Base-by-base conservation (phyloP, 2,329 filamentous ascomycete species). In the Sclerotinia minor region DNA sequence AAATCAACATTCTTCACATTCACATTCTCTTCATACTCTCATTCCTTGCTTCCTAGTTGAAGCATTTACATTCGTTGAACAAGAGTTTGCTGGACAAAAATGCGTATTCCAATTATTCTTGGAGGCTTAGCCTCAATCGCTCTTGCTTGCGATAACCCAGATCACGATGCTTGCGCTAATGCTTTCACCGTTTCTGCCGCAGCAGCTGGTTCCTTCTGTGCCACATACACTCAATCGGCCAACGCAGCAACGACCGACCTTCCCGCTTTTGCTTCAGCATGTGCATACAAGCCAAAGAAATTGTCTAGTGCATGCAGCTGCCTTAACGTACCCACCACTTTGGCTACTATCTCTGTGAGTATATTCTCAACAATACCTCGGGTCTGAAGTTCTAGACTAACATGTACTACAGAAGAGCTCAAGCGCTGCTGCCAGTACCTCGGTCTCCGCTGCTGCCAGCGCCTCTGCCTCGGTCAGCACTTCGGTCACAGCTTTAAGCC, bases 241-340 rank as follows among this genome's bases (percentile, higher is more conserved):
- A 55, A 32, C 44, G 71, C 69, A 3, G 65, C 57, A 29, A 57
- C 68, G 4, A 68, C 67, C 17, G 50, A 41, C 52, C 61, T 72
- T 24, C 59, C 64, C 29, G 52, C 69, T 66, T 50, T 57, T 54
- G 55, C 47, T 15, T 58, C 69, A 7, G 52, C 60, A 11, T 73
- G 72, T 50, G 67, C 45, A 24, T 68, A 60, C 35, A 68, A 68
- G 17, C 61, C 67, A 35, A 71, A 68, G 38, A 71, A 72, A 32
- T 13, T 73, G 32, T 69, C 70, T 8, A 71, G 70, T 57, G 69
- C 70, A 47, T 73, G 71, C 60, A 64, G 24, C n/a, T 72, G 70
- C 49, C 47, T 72, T 26, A 26, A 32, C 6, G 38, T n/a, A 26
- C 13, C 59, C 44, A 64, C 61, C 35, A 64, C 61, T 9, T 55